Evolutionary conservation across 345 rosid species (phyloP).

Genomic region (Orychophragmus violaceus): DNA sequence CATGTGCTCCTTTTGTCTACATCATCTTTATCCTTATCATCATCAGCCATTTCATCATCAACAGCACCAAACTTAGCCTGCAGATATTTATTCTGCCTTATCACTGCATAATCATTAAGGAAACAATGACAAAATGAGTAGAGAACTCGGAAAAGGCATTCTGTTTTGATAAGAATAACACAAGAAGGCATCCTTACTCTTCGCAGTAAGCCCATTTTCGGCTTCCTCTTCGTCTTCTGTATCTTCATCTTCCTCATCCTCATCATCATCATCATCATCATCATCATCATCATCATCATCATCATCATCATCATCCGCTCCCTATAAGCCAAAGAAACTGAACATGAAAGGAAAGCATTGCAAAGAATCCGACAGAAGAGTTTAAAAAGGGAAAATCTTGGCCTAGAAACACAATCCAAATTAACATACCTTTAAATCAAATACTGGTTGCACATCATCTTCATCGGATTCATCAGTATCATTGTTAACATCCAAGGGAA

Average conservation of each 20-base stretch:
- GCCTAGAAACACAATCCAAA: neutral
- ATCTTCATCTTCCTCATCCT: conserved; percentile 37
- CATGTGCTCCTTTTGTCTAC: conserved; percentile 38
- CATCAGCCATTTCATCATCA: conserved; percentile 67
- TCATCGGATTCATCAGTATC: conserved; percentile 60
- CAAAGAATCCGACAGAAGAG: neutral
- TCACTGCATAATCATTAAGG: conserved; percentile 38
- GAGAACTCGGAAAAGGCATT: neutral
- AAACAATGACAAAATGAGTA: neutral
- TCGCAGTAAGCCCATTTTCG: conserved; percentile 41
- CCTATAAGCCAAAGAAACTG: conserved; percentile 14
- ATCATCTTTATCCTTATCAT: conserved; percentile 50
- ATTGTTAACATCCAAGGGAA: conserved; percentile 57
- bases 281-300: conserved; percentile 41
- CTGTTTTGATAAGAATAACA: neutral
- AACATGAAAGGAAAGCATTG: neutral
- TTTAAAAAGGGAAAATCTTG: neutral
- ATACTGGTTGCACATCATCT: conserved; percentile 68
- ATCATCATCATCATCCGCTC: conserved; percentile 21
- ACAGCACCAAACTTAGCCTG: conserved; percentile 55
- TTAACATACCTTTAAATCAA: conserved; percentile 48
- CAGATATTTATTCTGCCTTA: conserved; percentile 54
- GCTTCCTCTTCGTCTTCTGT: conserved; percentile 33
- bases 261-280: conserved; percentile 35
- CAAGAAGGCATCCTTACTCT: conserved; percentile 41